Base-by-base conservation (phyloP, 108 stramenopile genomes). In the Chaetoceros muelleri region DNA sequence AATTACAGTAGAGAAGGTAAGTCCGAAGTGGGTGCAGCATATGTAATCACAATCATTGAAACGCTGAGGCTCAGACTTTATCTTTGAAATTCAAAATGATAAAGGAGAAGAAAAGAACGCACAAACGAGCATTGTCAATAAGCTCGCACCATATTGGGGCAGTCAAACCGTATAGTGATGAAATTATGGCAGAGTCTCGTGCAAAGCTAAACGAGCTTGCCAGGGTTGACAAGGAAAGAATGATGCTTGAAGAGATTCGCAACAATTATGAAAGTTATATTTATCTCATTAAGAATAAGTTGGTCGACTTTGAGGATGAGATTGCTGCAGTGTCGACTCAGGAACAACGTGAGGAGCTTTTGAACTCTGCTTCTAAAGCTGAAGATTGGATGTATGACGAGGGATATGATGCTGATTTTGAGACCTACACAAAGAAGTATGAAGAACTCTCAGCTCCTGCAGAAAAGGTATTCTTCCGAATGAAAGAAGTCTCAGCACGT, bases 381-480 rank as follows among this genome's bases (percentile, higher is more conserved):
- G 94, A 95, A 68, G 96, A 97, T 5, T 99, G 99, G 99, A 75
- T 99, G 62, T 92, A 96, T 55, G 96, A 95, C 52, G 96, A 96
- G 21, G 97, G 94, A 31, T 86, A 79, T 70, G 74, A 67, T 60
- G 93, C 93, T 51, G 93, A 91, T 58, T 68, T 95, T 45, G 60
- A 61, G 1, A 87, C 88, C 7, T 95, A 90, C 72, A 52, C 81
- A 26, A 75, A 56, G 22, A 96, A 93, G 75, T 83, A 76, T 51
- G 64, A 52, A n/a, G 90, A 85, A 54, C 67, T 98, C 2, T 76
- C 90, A 3, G 71, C 53, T 34, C 93, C 88, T 13, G 80, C 84
- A 13, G 87, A 93, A 55, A 84, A 85, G 57, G 66, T 89, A 24
- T 81, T 87, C 63, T 76, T 84, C 71, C 90, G 97, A 26, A 52